A percentile compares a stretch with the other conserved stretches of the same genome.
Conservation (phyloP, 2,329 filamentous ascomycete species). For the Diplocarpon rosae region DNA sequence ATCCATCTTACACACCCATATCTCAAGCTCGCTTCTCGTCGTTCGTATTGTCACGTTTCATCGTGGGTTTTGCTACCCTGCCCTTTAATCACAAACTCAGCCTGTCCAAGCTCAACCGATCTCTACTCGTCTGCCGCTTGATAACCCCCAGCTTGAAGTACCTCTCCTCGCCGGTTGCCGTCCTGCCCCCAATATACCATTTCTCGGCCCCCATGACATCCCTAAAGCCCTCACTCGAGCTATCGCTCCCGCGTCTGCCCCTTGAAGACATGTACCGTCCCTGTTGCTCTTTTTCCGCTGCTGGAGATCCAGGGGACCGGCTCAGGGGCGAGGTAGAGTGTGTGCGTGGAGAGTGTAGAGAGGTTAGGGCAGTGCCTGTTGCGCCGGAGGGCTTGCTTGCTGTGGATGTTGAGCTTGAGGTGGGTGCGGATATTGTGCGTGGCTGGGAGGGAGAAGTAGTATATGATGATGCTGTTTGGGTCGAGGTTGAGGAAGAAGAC, state of each 20-base stretch:
- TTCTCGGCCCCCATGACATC: constrained; percentile 63
- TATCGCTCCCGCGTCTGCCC: constrained; percentile 53
- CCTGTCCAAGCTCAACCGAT: constrained; percentile 63
- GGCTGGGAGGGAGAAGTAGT: constrained; percentile 20
- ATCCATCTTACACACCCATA: too few species aligned
- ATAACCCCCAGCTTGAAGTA: constrained; percentile 76
- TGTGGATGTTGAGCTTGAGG: background rate
- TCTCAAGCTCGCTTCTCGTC: too few species aligned
- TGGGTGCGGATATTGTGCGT: constrained; percentile 21
- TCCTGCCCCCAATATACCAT: constrained; percentile 73
- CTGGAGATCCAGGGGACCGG: constrained; percentile 13
- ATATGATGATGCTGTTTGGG: constrained; percentile 5
- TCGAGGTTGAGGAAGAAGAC: constrained; percentile 13
- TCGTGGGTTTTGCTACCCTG: background rate
- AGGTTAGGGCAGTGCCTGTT: constrained; percentile 21
- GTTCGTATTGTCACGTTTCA: too few species aligned
- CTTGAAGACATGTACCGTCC: constrained; percentile 14
- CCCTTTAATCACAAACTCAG: constrained; percentile 55
- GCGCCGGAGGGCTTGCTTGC: constrained; percentile 17
- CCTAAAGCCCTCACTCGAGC: constrained; percentile 63
- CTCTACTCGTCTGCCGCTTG: constrained; percentile 59
- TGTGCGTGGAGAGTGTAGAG: constrained; percentile 23
- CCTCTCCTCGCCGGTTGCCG: constrained; percentile 64
- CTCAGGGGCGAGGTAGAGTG: constrained; percentile 21
- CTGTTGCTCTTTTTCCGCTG: constrained; percentile 3